Conservation (phyloP, 2,329 filamentous ascomycete genomes). For the Fusarium metavorans region DNA sequence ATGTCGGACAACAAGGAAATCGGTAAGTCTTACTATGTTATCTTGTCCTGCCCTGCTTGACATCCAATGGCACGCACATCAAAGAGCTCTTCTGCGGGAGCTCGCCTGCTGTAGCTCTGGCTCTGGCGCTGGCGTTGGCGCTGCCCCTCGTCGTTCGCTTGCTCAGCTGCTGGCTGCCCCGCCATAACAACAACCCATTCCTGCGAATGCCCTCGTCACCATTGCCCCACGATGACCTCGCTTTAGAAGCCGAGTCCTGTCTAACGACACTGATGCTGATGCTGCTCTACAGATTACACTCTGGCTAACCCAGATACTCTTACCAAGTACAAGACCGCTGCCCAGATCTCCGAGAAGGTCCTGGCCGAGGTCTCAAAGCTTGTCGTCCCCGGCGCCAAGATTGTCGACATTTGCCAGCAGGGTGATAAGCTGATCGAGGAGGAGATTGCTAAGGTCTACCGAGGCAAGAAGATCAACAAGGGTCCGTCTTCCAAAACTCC, state of each 20-base stretch:
- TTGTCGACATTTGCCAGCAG: slow-evolving; percentile 93
- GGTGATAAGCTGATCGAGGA: slow-evolving; percentile 96
- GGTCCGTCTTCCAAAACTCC: slow-evolving; percentile 63
- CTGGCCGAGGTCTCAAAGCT: slow-evolving; percentile 83
- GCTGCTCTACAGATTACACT: slow-evolving; percentile 77
- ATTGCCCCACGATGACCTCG: slow-evolving; percentile 33
- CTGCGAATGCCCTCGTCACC: slow-evolving; percentile 40
- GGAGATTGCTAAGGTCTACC: slow-evolving; percentile 95
- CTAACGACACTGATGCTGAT: slow-evolving; percentile 15
- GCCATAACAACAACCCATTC: slow-evolving; percentile 40
- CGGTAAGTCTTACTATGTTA: slow-evolving; percentile 50
- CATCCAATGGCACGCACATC: not conserved
- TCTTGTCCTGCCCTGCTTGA: not conserved
- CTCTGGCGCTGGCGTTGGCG: slow-evolving; percentile 15
- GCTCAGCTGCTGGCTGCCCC: slow-evolving; percentile 36
- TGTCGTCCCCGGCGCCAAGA: slow-evolving; percentile 87
- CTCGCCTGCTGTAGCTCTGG: slow-evolving; percentile 18
- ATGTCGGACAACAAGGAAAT: slow-evolving; percentile 61
- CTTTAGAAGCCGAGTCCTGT: not conserved
- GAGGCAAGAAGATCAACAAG: slow-evolving; percentile 97
- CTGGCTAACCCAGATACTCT: slow-evolving; percentile 93
- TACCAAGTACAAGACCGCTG: slow-evolving; percentile 99
- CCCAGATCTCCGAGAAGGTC: slow-evolving; percentile 94
- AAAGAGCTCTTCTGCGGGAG: slow-evolving; percentile 1
- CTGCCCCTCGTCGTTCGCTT: slow-evolving; percentile 41